These are phyloP conservation scores for Misopates orontium DNA, from an alignment of 257 asterid species.

Conservation along the genomic window DNA sequence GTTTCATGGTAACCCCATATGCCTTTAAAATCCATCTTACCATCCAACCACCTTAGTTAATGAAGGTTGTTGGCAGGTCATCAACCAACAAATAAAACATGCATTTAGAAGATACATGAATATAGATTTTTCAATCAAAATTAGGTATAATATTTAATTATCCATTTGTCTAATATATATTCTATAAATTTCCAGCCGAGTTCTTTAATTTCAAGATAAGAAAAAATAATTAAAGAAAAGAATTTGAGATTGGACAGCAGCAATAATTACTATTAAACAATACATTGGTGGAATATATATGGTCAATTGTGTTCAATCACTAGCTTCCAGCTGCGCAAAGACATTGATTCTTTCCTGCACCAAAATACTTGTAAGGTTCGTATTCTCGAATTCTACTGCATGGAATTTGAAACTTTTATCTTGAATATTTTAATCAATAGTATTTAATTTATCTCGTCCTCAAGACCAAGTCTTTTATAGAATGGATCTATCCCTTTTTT, in stretches of 20 bases:
- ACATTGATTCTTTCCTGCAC: constrained; percentile 28
- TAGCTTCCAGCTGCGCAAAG: constrained; percentile 29
- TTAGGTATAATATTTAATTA: too few relatives aligned
- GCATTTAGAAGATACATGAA: too few relatives aligned
- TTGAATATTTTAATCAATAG: constrained; percentile 4
- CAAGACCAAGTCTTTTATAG: constrained; percentile 4
- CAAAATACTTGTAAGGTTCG: constrained; percentile 29
- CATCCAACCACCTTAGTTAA: too few relatives aligned
- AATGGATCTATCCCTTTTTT: not conserved
- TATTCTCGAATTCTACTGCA: constrained; percentile 30
- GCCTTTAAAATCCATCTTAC: too few relatives aligned
- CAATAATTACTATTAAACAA: not conserved
- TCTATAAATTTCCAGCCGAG: too few relatives aligned
- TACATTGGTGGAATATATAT: constrained; percentile 27
- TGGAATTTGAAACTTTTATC: constrained; percentile 18
- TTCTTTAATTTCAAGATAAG: not conserved
- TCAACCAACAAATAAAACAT: too few relatives aligned
- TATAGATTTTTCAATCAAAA: too few relatives aligned
- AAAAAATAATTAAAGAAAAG: not conserved
- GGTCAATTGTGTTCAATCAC: constrained; percentile 29
- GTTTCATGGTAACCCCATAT: too few relatives aligned
- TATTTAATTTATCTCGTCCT: constrained; percentile 13
- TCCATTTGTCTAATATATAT: too few relatives aligned
- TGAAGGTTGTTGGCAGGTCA: too few relatives aligned
- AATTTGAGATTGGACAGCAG: not conserved